phyloP scores from a whole-genome alignment of 2,329 filamentous ascomycete genomes.

The Coleophoma cylindrospora region DNA sequence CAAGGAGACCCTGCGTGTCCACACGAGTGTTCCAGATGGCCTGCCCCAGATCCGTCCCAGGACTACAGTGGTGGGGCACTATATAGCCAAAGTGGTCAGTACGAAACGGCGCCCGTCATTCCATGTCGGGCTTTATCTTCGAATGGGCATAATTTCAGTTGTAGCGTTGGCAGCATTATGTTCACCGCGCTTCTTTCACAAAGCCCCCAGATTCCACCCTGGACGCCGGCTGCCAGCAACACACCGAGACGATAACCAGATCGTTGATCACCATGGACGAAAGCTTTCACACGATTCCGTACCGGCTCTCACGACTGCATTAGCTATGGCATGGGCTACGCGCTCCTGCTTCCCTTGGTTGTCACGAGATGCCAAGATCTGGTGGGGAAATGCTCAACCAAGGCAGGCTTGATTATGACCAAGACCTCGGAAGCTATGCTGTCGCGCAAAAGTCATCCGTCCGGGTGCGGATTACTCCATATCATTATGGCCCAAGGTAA shows the following conservation, averaged over 20 bases:
- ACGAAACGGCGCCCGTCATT: too few species aligned
- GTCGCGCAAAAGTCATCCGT: not conserved
- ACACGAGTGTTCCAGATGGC: not conserved
- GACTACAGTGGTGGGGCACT: not conserved
- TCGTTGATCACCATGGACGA: not conserved
- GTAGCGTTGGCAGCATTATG: not conserved
- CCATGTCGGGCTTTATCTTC: too few species aligned
- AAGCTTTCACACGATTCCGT: not conserved
- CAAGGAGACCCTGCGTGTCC: conserved; percentile 31
- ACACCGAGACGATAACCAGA: not conserved
- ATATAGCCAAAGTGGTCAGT: not conserved
- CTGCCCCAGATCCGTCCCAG: not conserved
- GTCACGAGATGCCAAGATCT: not conserved
- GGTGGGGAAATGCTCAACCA: not conserved
- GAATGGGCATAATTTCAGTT: not conserved
- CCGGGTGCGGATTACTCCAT: not conserved
- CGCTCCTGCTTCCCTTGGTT: not conserved
- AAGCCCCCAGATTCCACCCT: not conserved
- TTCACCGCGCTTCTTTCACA: not conserved
- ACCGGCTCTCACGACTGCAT: not conserved
- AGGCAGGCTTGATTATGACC: not conserved
- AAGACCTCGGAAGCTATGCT: not conserved
- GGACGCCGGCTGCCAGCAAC: not conserved
- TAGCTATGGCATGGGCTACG: not conserved
- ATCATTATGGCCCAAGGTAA: not conserved